Conservation (phyloP, 2,329 filamentous ascomycete species). For the Hortaea werneckii region DNA sequence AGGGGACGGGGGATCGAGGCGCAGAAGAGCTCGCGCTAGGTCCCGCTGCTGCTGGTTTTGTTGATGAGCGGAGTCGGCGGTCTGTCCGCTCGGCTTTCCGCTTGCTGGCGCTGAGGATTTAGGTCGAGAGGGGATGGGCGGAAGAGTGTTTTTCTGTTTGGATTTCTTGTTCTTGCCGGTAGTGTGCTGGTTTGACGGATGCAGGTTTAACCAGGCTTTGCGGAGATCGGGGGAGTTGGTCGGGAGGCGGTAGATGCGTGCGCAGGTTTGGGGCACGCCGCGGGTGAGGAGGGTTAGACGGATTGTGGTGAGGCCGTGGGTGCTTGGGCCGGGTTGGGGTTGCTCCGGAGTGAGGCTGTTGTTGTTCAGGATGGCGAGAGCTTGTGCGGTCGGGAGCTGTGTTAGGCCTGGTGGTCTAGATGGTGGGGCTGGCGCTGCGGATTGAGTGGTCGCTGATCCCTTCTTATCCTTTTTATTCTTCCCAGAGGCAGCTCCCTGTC, state of each 20-base stretch:
- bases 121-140: constrained; percentile 8
- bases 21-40: background rate
- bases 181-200: constrained; percentile 22
- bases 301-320: constrained; percentile 45
- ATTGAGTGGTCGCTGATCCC: too few species aligned
- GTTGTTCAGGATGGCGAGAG: constrained; percentile 13
- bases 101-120: too few species aligned
- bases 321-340: constrained; percentile 16
- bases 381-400: constrained; percentile 6
- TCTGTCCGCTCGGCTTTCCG: too few species aligned
- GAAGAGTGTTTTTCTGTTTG: constrained; percentile 16
- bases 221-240: constrained; percentile 40
- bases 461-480: too few species aligned
- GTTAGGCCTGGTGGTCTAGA: background rate
- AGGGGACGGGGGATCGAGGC: constrained; percentile 11
- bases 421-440: too few species aligned
- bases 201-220: constrained; percentile 59
- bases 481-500: too few species aligned
- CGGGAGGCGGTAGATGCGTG: constrained; percentile 83
- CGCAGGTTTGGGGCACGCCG: constrained; percentile 60
- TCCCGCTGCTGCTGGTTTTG: too few species aligned
- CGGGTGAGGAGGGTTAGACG: constrained; percentile 57
- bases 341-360: constrained; percentile 12
- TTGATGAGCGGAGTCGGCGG: too few species aligned
- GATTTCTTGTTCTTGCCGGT: constrained; percentile 10